Base-by-base conservation (phyloP, 192 early-diverging fungal genomes). In the Entomortierella beljakovae region DNA sequence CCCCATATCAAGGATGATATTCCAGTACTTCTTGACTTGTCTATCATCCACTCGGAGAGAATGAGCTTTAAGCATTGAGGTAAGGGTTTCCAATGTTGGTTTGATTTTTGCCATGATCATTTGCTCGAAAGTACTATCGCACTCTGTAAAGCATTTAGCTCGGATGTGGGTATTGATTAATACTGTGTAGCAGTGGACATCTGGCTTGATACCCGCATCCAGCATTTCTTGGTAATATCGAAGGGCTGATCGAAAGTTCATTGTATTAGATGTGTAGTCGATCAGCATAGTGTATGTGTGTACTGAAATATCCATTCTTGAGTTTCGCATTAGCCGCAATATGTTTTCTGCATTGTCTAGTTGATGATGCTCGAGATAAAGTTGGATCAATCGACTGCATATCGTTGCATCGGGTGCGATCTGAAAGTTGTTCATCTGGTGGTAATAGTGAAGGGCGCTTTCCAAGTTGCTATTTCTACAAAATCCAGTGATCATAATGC, bases 211-310 rank as follows among this genome's bases (percentile, higher is more conserved):
- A 13, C 75, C 75, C 6, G 57, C 18, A n/a, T 69, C 75, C 29
- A 79, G 23, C 75, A 79, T 79, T 22, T 79, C 48, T n/a, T 70
- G 75, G 32, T 79, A 79, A 34, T 49, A 70, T 48, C 61, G 61
- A 7, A 79, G 57, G 9, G 75, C 62, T 10, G 56, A 61, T 15
- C 62, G 61, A 25, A 38, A 20, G 29, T 79, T 57, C 25, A 54
- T 59, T 22, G 25, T 34, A 26, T 34, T 54, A 26, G 75, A 79
- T 31, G 70, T 9, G 52, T 79, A 70, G 26, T 70, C 50, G 28
- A 79, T 79, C 50, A 79, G 10, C 67, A 79, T 79, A 2, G 75
- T 79, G 23, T 60, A 79, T n/a, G 75, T 79, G n/a, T 79, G 75
- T 1, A 79, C 61, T 11, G 75, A 64, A 32, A 79, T 46, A 7